These are phyloP conservation scores for Rosa chinensis DNA, from an alignment of 306 rosid species.

Conservation along the genomic window DNA sequence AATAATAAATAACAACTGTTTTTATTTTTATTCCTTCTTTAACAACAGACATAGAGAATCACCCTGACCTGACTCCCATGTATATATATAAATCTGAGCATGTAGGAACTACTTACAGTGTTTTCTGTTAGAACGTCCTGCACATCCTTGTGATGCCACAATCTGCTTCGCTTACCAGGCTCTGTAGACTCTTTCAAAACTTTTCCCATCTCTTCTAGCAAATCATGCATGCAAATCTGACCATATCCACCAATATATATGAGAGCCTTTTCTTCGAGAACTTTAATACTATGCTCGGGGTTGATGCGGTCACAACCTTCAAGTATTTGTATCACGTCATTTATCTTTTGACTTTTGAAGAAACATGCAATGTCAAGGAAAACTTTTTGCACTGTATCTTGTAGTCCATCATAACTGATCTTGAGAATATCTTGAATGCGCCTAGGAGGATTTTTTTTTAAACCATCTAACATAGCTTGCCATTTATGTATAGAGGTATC, in stretches of 20 bases:
- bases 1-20: too few species aligned
- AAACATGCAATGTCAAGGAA: neutral
- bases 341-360: too few species aligned
- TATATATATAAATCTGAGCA: too few species aligned
- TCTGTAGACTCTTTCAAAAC: slow-evolving; percentile 17
- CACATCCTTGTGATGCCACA: slow-evolving; percentile 17
- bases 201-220: slow-evolving; percentile 38
- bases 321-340: too few species aligned
- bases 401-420: slow-evolving; percentile 37
- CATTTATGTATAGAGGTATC: slow-evolving; percentile 23
- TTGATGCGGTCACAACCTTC: slow-evolving; percentile 15
- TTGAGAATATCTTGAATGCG: slow-evolving; percentile 36
- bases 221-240: slow-evolving; percentile 37
- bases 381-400: slow-evolving; percentile 15
- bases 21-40: too few species aligned
- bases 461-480: slow-evolving; percentile 28
- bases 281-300: neutral
- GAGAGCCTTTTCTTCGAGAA: neutral
- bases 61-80: too few species aligned
- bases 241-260: neutral
- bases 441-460: slow-evolving; percentile 27
- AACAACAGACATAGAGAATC: too few species aligned
- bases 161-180: slow-evolving; percentile 25
- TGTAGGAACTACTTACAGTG: neutral
- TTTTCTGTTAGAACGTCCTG: neutral